These are phyloP conservation scores for Coemansia sp. DNA, from an alignment of 192 early-diverging fungal species.

Conservation along the genomic window DNA sequence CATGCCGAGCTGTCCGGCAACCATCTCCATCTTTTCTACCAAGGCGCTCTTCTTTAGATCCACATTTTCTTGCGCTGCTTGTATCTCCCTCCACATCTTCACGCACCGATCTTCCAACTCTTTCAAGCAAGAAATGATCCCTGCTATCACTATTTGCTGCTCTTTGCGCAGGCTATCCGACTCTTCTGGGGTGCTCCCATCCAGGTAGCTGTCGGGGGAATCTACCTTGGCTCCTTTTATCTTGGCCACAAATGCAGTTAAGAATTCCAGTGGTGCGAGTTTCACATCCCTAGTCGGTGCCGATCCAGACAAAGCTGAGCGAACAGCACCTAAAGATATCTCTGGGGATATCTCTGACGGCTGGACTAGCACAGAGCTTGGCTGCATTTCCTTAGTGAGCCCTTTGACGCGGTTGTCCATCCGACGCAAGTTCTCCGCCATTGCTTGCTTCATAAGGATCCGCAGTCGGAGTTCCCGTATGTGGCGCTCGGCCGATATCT, in stretches of 20 bases:
- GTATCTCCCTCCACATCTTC: conserved; percentile 6
- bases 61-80: conserved; percentile 6
- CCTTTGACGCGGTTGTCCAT: conserved; percentile 26
- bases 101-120: conserved; percentile 35
- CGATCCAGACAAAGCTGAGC: neutral
- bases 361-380: conserved; percentile 7
- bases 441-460: conserved; percentile 39
- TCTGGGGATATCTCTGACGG: conserved; percentile 8
- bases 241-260: conserved; percentile 4
- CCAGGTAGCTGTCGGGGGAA: neutral
- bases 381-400: conserved; percentile 31
- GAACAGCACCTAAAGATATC: neutral
- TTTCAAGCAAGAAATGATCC: conserved; percentile 32
- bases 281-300: neutral
- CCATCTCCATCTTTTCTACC: conserved; percentile 23
- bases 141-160: conserved; percentile 28
- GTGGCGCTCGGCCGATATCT: conserved; percentile 20
- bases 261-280: neutral
- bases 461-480: conserved; percentile 37
- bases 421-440: conserved; percentile 34
- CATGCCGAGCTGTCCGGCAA: conserved; percentile 32
- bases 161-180: neutral
- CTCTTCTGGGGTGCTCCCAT: neutral
- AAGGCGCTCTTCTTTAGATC: conserved; percentile 10
- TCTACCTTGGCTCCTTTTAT: neutral